Base-by-base conservation (phyloP, 805 yeast genomes). In the Grigorovia transvaalensis region DNA sequence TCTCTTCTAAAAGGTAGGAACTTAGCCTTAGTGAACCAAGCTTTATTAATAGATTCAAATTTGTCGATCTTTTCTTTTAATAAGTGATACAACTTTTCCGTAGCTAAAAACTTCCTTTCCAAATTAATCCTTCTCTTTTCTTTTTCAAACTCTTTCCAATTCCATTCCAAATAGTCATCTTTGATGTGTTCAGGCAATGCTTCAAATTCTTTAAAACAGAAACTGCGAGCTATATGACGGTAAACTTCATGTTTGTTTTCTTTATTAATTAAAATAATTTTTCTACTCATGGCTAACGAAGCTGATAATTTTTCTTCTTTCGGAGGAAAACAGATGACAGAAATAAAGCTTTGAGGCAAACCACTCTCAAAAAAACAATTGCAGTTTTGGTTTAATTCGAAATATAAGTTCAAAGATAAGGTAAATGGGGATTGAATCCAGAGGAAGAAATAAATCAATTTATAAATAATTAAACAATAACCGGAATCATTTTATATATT, bases 221-320 rank as follows among this genome's bases (percentile, higher is more conserved):
- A 23, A 3, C 51, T 45, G 19, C 27, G 43, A 20, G 51, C 51
- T 15, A 46, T 23, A 23, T 42, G 20, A 2, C 33, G 19, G 17
- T 47, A 51, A 23, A 47, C 40, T 20, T 35, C 50, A 13, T 45
- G 45, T 43, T 41, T 46, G 23, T 40, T 50, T 1, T 19, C 46
- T 12, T 41, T 18, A n/a, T 18, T 27, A 19, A 41, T 23, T 20
- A 23, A 9, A 38, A 49, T 44, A 19, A 33, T 49, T 20, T 30
- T 45, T 40, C 45, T 35, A 9, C 40, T 44, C 51, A 49, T 49
- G 5, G 5, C 38, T 19, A 13, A 38, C 8, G 4, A 9, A n/a
- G 19, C n/a, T 29, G 27, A 23, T 4, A 6, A 40, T 23, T 44
- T 51, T 52, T 13, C 60, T 60, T 2, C 54, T 51, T 55, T 55